Base-by-base conservation (phyloP, 1,284 basidiomycete species). In the Cryptococcus floricola region DNA sequence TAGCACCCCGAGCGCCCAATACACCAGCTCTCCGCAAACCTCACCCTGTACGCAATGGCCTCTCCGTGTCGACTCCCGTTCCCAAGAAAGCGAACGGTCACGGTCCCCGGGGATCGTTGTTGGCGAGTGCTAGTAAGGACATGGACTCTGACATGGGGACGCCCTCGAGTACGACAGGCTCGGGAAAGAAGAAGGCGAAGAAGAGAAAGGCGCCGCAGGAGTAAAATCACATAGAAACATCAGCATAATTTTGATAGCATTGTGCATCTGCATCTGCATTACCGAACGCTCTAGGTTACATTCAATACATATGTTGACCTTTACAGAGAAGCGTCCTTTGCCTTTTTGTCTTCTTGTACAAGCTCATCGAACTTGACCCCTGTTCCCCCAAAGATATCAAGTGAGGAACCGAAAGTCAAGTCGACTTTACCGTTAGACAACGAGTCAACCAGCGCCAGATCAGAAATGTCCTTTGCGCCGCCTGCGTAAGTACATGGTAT, bases 401-500 rank as follows among this genome's bases (percentile, higher is more conserved):
- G 78, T 1, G 89, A 90, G 89, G 91, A 94, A 59, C 96, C 96
- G 73, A 88, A 99, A 1, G 96, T 98, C 61, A 99, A 78, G 74
- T 98, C 95, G 6, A 99, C 92, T 53, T 84, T 87, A 16, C 96
- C 96, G 16, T 76, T 71, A 0, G 91, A 95, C 7, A 98, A 81
- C 9, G 76, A 74, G 65, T 97, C 82, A 3, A 99, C 94, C 3
- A 93, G 82, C 45, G 84, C 83, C 10, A 99, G 81, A 74, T 99
- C 96, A 7, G 82, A 81, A 45, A 96, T 79, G 60, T 88, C 92
- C 80, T 87, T 89, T 3, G 96, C 96, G 8, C 96, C 96, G 1
- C 96, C 96, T 0, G 96, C 96, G 74, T 98, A 99, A 4, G 96
- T 98, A 1, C 90, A 91, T 0, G 93, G 92, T 63, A 98, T 89